phyloP scores from a whole-genome alignment of 768 basidiomycete species.

The Rhizopogon sp. region DNA sequence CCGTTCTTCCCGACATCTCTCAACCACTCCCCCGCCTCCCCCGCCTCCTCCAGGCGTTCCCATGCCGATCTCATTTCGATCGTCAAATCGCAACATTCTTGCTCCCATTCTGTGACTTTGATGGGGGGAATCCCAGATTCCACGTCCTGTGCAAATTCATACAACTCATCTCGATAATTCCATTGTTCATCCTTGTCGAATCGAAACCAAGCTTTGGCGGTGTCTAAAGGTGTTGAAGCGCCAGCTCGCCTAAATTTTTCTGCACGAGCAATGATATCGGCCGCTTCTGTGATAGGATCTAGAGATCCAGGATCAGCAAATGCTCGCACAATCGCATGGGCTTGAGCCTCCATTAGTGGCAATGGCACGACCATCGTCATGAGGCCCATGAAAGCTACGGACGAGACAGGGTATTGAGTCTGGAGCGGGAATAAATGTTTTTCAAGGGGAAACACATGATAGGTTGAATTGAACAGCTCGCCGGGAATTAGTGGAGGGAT shows the following conservation, averaged over 20 bases:
- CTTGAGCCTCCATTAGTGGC: slow-evolving; percentile 75
- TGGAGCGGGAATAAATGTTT: slow-evolving; percentile 43
- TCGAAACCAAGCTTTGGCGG: slow-evolving; percentile 7
- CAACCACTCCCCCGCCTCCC: slow-evolving; percentile 57
- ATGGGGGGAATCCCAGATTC: slow-evolving; percentile 19
- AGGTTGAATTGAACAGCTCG: too few species aligned
- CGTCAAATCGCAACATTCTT: slow-evolving; percentile 21
- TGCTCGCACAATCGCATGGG: slow-evolving; percentile 51
- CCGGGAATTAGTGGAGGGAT: too few species aligned
- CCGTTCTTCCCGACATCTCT: slow-evolving; percentile 58
- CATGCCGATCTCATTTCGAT: slow-evolving; percentile 43
- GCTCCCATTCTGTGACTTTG: slow-evolving; percentile 41
- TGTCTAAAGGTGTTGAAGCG: too few species aligned
- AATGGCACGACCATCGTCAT: slow-evolving; percentile 59
- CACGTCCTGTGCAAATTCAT: slow-evolving; percentile 10
- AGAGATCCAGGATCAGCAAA: slow-evolving; percentile 50
- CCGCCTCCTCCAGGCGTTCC: slow-evolving; percentile 49
- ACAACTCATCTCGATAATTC: slow-evolving; percentile 58
- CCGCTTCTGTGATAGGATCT: slow-evolving; percentile 41
- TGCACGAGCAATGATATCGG: slow-evolving; percentile 31
- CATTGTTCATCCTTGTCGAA: slow-evolving; percentile 53
- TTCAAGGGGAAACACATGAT: slow-evolving; percentile 51
- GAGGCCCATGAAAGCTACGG: slow-evolving; percentile 65
- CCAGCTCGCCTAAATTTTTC: too few species aligned
- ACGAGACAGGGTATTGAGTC: slow-evolving; percentile 37